These are phyloP conservation scores for Nothophytophthora sp. DNA, from an alignment of 352 stramenopile genomes.

Conservation along the genomic window DNA sequence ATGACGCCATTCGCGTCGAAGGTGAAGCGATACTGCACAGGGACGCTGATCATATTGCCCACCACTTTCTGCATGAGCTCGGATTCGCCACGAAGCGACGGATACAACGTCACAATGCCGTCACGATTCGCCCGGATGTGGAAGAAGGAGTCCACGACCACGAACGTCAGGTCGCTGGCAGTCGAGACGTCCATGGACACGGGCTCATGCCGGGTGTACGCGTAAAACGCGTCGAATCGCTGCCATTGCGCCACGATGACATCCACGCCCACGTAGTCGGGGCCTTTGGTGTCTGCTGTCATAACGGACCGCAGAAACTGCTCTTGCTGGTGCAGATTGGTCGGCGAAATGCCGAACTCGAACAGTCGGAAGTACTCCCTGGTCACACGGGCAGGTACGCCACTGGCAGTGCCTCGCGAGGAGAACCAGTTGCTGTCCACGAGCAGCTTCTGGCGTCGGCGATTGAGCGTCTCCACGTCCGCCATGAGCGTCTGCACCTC, in stretches of 20 bases:
- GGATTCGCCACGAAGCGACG: constrained; percentile 35
- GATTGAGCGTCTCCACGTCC: constrained; percentile 40
- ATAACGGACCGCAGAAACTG: constrained; percentile 57
- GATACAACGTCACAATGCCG: constrained; percentile 45
- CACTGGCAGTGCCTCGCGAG: constrained; percentile 22
- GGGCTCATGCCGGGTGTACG: constrained; percentile 32
- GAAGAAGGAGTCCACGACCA: constrained; percentile 45
- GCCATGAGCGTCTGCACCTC: constrained; percentile 40
- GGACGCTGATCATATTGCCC: constrained; percentile 33
- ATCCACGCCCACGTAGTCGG: constrained; percentile 54
- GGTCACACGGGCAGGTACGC: constrained; percentile 32
- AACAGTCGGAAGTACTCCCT: constrained; percentile 63
- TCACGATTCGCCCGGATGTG: constrained; percentile 39
- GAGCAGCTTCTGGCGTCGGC: constrained; percentile 27
- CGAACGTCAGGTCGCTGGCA: constrained; percentile 40
- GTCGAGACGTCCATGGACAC: constrained; percentile 33
- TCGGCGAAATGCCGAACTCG: constrained; percentile 39
- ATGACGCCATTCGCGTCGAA: constrained; percentile 42
- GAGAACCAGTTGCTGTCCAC: constrained; percentile 35
- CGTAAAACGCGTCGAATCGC: constrained; percentile 46
- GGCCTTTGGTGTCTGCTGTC: constrained; percentile 38
- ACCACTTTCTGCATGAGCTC: constrained; percentile 57
- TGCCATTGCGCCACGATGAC: constrained; percentile 51
- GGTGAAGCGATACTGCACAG: constrained; percentile 52
- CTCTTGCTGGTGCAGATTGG: constrained; percentile 33